A percentile compares a stretch with the other conserved stretches of the same genome.
Evolutionary conservation across 148 eudicot genomes (phyloP).

Genomic region (Gaultheria prostrata): DNA sequence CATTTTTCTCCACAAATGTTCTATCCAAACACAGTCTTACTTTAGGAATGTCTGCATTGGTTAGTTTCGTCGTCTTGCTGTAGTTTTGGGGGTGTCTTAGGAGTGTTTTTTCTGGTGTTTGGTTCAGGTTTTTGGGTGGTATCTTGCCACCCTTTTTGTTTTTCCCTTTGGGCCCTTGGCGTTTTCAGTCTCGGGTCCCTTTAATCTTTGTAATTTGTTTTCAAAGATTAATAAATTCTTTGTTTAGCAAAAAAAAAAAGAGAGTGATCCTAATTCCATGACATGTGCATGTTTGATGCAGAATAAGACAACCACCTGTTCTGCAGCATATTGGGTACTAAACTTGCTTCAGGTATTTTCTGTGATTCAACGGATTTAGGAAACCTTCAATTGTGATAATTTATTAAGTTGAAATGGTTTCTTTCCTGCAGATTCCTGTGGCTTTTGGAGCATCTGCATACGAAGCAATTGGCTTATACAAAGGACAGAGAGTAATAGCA

Average conservation of each 20-base stretch:
- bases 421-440: conserved; percentile 61
- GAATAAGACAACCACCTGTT: conserved; percentile 59
- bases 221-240: too few relatives aligned
- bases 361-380: neutral
- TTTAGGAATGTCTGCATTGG: neutral
- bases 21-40: neutral
- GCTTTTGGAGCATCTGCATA: conserved; percentile 61
- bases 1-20: neutral
- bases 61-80: too few relatives aligned
- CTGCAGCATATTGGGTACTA: conserved; percentile 64
- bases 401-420: neutral
- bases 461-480: conserved; percentile 70
- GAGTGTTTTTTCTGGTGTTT: too few relatives aligned
- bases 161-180: too few relatives aligned
- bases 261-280: neutral
- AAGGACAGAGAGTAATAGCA: conserved; percentile 57
- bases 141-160: too few relatives aligned
- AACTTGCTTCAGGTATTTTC: conserved; percentile 72
- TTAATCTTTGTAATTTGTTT: too few relatives aligned
- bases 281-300: conserved; percentile 26
- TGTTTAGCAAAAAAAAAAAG: too few relatives aligned
- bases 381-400: neutral
- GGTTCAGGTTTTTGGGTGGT: too few relatives aligned
- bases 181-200: too few relatives aligned
- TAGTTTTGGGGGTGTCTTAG: too few relatives aligned